A percentile compares a stretch with the other conserved stretches of the same genome.
Conservation (phyloP, 73 alveolate genomes). For the Tetrahymena elliotti region DNA sequence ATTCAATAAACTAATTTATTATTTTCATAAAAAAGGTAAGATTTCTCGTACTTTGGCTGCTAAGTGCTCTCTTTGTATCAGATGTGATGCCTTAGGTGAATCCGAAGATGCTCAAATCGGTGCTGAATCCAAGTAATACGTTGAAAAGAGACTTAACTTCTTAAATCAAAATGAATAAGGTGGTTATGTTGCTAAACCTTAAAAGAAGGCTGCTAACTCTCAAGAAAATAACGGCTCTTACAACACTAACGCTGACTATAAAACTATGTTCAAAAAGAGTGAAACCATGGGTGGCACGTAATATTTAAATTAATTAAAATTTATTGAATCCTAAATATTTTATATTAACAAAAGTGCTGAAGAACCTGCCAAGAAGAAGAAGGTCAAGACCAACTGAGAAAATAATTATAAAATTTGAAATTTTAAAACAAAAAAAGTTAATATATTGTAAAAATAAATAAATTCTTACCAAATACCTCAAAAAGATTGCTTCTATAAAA, state of each 20-base stretch:
- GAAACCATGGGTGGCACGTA: background rate
- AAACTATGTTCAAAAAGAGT: background rate
- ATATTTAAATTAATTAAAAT: background rate
- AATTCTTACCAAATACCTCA: background rate
- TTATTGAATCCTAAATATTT: background rate
- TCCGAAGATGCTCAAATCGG: background rate
- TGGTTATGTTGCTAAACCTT: background rate
- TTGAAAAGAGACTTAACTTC: background rate
- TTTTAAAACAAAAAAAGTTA: background rate
- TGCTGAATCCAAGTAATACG: conserved; percentile 1
- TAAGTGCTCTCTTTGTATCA: conserved; percentile 88
- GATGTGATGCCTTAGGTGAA: conserved; percentile 60
- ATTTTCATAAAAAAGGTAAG: conserved; percentile 43
- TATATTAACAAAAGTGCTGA: background rate
- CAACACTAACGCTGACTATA: background rate
- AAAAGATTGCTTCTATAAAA: background rate
- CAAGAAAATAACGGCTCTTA: background rate
- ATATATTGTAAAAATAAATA: background rate
- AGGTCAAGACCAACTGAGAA: background rate
- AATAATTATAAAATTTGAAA: background rate
- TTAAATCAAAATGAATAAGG: background rate
- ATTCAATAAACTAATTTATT: background rate
- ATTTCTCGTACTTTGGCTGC: conserved; percentile 89
- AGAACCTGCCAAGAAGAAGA: conserved; percentile 2
- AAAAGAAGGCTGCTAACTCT: background rate